These are phyloP conservation scores for Neonectria faginata DNA, from an alignment of 2,329 filamentous ascomycete genomes.

Conservation along the genomic window DNA sequence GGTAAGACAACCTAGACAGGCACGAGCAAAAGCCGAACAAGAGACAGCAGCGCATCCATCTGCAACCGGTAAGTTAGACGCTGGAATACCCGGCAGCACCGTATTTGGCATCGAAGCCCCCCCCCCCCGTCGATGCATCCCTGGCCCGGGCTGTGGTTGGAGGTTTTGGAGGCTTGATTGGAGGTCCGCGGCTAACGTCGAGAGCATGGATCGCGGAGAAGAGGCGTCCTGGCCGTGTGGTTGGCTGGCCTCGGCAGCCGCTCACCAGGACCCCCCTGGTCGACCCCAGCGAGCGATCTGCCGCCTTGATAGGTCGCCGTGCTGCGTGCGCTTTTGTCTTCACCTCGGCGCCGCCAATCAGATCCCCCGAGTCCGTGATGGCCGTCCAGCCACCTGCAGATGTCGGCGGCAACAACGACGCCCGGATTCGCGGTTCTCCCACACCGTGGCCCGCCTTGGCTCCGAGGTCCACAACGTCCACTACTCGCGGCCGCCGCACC, in stretches of 20 bases:
- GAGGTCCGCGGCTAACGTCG: slow-evolving; percentile 28
- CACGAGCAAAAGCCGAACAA: slow-evolving; percentile 19
- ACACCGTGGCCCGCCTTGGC: slow-evolving; percentile 19
- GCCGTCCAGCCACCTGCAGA: slow-evolving; percentile 54
- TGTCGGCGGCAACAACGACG: slow-evolving; percentile 58
- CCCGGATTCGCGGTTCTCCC: slow-evolving; percentile 46
- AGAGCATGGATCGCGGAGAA: slow-evolving; percentile 40
- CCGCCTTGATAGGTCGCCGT: slow-evolving; percentile 41
- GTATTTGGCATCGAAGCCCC: slow-evolving; percentile 19
- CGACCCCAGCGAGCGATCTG: slow-evolving; percentile 29
- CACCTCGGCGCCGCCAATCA: slow-evolving; percentile 54
- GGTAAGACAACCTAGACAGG: slow-evolving; percentile 13
- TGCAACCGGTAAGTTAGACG: not conserved
- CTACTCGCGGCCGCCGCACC: slow-evolving; percentile 32
- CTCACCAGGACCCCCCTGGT: slow-evolving; percentile 33
- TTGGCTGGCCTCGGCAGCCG: slow-evolving; percentile 36
- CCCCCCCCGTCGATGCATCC: slow-evolving; percentile 16
- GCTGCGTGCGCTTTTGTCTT: slow-evolving; percentile 39
- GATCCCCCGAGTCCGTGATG: slow-evolving; percentile 51
- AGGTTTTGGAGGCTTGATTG: slow-evolving; percentile 32
- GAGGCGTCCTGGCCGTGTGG: slow-evolving; percentile 26
- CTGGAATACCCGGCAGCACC: slow-evolving; percentile 27
- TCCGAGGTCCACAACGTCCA: slow-evolving; percentile 1
- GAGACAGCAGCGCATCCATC: not conserved
- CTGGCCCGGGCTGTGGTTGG: slow-evolving; percentile 33